phyloP scores from a whole-genome alignment of 2,329 filamentous ascomycete species.

The Venturia oleaginea region DNA sequence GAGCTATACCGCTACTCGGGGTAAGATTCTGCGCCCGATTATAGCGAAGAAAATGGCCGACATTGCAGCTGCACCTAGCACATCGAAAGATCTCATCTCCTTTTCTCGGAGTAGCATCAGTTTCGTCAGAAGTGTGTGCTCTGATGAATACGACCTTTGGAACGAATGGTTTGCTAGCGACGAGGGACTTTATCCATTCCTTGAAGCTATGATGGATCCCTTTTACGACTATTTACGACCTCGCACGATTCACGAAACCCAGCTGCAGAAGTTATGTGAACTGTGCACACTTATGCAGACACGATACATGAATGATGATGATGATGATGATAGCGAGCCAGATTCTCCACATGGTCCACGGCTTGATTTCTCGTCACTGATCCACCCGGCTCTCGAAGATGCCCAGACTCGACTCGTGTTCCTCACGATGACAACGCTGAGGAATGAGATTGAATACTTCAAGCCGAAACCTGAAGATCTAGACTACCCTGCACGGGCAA shows the following conservation, averaged over 20 bases:
- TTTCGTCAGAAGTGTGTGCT: slow-evolving; percentile 55
- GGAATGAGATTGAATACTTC: slow-evolving; percentile 58
- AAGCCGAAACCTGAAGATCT: slow-evolving; percentile 56
- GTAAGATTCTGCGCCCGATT: slow-evolving; percentile 51
- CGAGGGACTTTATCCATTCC: slow-evolving; percentile 53
- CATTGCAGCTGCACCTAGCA: slow-evolving; percentile 48
- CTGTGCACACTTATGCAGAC: slow-evolving; percentile 58
- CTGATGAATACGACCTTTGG: slow-evolving; percentile 61
- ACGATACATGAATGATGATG: slow-evolving; percentile 49
- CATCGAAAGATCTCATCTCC: slow-evolving; percentile 53
- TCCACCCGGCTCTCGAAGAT: slow-evolving; percentile 58
- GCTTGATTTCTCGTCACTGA: slow-evolving; percentile 53
- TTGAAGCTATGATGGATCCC: slow-evolving; percentile 59
- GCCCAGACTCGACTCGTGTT: slow-evolving; percentile 59
- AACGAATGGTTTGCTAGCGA: slow-evolving; percentile 57
- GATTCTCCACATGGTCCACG: slow-evolving; percentile 40
- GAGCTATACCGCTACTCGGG: slow-evolving; percentile 51
- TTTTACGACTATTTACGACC: slow-evolving; percentile 58
- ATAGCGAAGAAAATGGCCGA: slow-evolving; percentile 52
- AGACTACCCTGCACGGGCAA: slow-evolving; percentile 45
- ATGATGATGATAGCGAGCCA: slow-evolving; percentile 43
- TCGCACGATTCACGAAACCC: slow-evolving; percentile 56
- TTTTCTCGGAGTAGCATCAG: slow-evolving; percentile 57
- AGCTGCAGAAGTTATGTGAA: slow-evolving; percentile 57
- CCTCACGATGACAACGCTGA: slow-evolving; percentile 52